These are phyloP conservation scores for Calocera viscosa DNA, from an alignment of 768 basidiomycete genomes.

Conservation along the genomic window DNA sequence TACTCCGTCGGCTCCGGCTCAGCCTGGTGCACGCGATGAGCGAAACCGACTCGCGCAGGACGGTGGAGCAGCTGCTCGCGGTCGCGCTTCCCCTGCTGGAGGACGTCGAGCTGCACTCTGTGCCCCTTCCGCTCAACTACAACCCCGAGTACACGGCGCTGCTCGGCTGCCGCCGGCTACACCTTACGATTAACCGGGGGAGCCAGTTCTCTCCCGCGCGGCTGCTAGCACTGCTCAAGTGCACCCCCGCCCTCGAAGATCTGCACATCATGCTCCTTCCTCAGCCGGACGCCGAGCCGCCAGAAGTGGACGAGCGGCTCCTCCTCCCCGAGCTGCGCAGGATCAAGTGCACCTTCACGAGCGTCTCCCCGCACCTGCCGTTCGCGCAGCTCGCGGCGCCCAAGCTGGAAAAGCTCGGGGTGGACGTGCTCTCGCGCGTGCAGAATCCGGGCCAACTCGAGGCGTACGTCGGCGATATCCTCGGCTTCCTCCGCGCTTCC, in stretches of 20 bases:
- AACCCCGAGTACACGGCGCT: not conserved
- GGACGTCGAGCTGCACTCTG: not conserved
- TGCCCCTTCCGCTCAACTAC: not conserved
- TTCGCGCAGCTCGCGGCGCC: not conserved
- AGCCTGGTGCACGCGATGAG: not conserved
- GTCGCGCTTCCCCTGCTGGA: not conserved
- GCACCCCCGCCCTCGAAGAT: not conserved
- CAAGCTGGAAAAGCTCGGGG: not conserved
- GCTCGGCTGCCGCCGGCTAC: not conserved
- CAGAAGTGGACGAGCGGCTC: not conserved
- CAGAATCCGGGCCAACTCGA: not conserved
- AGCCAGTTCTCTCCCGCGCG: not conserved
- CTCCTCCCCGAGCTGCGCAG: not conserved
- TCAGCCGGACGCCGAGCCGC: not conserved
- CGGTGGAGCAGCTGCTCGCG: not conserved
- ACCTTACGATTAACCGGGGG: not conserved
- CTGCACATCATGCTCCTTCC: not conserved
- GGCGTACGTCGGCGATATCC: not conserved
- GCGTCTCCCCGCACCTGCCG: not conserved
- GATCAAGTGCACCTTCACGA: not conserved
- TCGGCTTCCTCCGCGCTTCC: not conserved
- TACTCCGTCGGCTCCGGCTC: not conserved
- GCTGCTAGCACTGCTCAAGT: not conserved
- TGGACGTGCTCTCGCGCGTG: not conserved
- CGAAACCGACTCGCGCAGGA: not conserved